Percentiles rank a stretch among this genome's conserved stretches.
phyloP scores from a whole-genome alignment of 2,329 filamentous ascomycete genomes.

The Xylariaceae sp. region DNA sequence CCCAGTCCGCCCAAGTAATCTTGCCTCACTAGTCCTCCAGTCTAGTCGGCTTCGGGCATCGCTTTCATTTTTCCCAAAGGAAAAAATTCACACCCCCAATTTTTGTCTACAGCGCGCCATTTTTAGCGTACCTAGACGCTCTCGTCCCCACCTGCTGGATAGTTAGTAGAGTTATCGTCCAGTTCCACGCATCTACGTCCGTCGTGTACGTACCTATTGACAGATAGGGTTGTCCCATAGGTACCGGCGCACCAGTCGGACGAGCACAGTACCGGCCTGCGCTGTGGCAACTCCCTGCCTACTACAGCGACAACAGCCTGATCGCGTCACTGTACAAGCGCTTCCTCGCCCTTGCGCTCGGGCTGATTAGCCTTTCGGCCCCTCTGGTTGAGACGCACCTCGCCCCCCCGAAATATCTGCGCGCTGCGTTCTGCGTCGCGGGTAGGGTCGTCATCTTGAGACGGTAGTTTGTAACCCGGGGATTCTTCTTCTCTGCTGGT shows the following conservation, averaged over 20 bases:
- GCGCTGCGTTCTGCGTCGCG: too few relatives aligned
- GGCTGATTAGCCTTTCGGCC: conserved; percentile 2
- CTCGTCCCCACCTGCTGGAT: conserved; percentile 18
- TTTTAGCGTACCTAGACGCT: conserved; percentile 26
- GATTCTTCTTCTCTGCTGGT: conserved; percentile 8
- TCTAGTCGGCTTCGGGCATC: conserved; percentile 31
- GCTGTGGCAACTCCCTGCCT: conserved; percentile 8
- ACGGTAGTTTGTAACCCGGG: conserved; percentile 5
- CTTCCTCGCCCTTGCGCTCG: conserved; percentile 4
- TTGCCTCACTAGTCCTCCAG: conserved; percentile 23
- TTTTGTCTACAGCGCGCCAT: conserved; percentile 27
- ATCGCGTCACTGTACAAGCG: conserved; percentile 18
- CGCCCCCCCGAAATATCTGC: not conserved
- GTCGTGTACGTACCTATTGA: conserved; percentile 7
- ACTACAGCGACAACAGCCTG: not conserved
- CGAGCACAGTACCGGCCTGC: conserved; percentile 3
- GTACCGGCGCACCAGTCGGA: conserved; percentile 2
- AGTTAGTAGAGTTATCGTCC: conserved; percentile 20
- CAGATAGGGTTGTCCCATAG: conserved; percentile 5
- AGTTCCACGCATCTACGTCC: not conserved
- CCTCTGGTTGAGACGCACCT: not conserved
- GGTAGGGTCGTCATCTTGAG: not conserved
- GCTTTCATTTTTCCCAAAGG: conserved; percentile 16
- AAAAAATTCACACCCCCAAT: conserved; percentile 27
- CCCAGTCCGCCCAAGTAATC: conserved; percentile 24